Percentiles rank a stretch among this genome's conserved stretches.
Evolutionary conservation across 768 basidiomycete genomes (phyloP).

Genomic region (Psilocybe tampanensis): DNA sequence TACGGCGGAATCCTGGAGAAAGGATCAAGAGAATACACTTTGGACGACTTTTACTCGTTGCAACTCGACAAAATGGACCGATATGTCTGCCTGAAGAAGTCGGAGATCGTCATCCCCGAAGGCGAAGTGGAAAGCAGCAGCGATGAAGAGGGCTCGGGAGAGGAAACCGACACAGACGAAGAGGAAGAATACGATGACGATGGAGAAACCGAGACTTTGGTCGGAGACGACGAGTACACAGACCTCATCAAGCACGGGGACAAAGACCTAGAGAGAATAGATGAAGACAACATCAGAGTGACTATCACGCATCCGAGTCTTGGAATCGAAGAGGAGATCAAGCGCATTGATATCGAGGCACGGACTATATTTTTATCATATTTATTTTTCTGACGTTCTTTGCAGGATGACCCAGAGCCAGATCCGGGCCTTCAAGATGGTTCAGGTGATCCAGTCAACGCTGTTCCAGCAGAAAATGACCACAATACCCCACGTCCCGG

Average conservation of each 20-base stretch:
- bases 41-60: slow-evolving; percentile 86
- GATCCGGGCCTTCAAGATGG: no score
- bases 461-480: slow-evolving; percentile 61
- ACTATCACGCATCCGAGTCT: background rate
- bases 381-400: background rate
- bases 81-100: slow-evolving; percentile 73
- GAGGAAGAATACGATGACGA: slow-evolving; percentile 49
- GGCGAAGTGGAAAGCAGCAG: slow-evolving; percentile 66
- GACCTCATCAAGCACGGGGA: slow-evolving; percentile 12
- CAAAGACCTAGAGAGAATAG: slow-evolving; percentile 2
- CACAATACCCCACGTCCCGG: slow-evolving; percentile 80
- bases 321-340: background rate
- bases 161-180: slow-evolving; percentile 43
- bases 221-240: slow-evolving; percentile 29
- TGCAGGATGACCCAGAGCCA: background rate
- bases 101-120: slow-evolving; percentile 59
- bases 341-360: background rate
- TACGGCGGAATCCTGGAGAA: slow-evolving; percentile 91
- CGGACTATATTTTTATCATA: background rate
- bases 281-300: background rate
- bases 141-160: slow-evolving; percentile 57
- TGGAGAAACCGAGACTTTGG: slow-evolving; percentile 28
- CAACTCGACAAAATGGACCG: slow-evolving; percentile 85
- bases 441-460: background rate
- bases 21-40: slow-evolving; percentile 80